Evolutionary conservation across 1,284 basidiomycete species (phyloP), one percentile per base, ranked within the genome.

Genomic region (Gymnopus androsaceus): DNA sequence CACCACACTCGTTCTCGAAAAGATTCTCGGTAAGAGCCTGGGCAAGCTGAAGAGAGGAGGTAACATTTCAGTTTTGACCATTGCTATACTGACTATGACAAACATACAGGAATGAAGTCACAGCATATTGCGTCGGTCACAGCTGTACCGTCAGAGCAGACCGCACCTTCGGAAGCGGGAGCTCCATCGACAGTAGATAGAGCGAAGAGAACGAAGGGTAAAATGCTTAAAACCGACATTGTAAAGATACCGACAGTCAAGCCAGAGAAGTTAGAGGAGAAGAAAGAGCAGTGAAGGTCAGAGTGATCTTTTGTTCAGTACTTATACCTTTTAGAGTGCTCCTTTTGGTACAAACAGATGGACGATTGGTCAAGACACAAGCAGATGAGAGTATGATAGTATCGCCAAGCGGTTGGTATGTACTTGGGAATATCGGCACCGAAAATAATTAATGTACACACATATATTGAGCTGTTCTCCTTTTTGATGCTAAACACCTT

Each of bases 21-120:
- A 46, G 45, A 19, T 23, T 46, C 25, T 46, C 45, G 27, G 45
- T 46, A 33, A 46, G 45, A 33, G 27, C 45, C 21, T 46, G 45
- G 11, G 45, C 45, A 27, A 46, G 27, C 45, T 46, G 12, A 11
- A 15, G 15, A n/a, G 12, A 28, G 12, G 12, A 15, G 15, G 17
- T 30, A 28, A 46, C 4, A 15, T 12, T n/a, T 27, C 25, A 28
- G 30, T 12, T 9, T 30, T 15, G 27, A 30, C 6, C 25, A 30
- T 2, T 6, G 5, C 25, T 12, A 11, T 42, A 42, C 3, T 25
- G 23, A 30, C n/a, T n/a, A 19, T 17, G n/a, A 28, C 5, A 46
- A 27, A 7, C 45, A 4, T 19, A 46, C 45, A 4, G 45, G 45
- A 33, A 46, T 46, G 25, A 46, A 46, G 25, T 17, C 40, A 14